These are phyloP conservation scores for Akanthomyces lecanii DNA, from an alignment of 2,329 filamentous ascomycete genomes.

Conservation along the genomic window DNA sequence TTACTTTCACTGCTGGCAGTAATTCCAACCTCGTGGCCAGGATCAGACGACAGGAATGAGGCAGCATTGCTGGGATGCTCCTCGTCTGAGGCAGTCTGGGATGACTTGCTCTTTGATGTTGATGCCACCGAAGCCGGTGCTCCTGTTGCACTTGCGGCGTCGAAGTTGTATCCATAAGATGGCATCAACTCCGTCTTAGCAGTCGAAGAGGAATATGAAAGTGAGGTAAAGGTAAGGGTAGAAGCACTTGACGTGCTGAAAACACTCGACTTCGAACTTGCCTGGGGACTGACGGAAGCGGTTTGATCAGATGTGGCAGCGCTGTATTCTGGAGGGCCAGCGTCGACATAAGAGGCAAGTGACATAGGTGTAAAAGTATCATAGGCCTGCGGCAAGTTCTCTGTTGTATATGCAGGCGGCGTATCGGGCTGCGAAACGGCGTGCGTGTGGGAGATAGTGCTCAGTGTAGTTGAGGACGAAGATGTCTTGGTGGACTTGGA, in stretches of 20 bases:
- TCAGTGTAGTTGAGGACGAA: background rate
- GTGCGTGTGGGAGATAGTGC: background rate
- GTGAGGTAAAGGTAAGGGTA: background rate
- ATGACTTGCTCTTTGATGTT: background rate
- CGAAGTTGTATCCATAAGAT: conserved; percentile 9
- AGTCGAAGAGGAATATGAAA: background rate
- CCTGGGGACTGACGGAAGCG: background rate
- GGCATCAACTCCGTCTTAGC: background rate
- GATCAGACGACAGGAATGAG: conserved; percentile 6
- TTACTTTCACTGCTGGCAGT: conserved; percentile 9
- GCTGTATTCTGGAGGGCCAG: background rate
- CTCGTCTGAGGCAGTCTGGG: background rate
- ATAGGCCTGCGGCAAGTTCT: conserved; percentile 1
- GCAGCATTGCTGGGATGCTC: background rate
- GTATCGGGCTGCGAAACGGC: background rate
- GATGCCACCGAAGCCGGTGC: background rate
- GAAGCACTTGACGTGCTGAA: background rate
- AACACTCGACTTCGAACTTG: background rate
- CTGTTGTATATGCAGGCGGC: conserved; percentile 1
- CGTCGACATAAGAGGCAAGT: conserved; percentile 4
- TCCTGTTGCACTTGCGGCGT: background rate
- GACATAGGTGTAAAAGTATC: conserved; percentile 4
- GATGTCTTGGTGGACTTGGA: background rate
- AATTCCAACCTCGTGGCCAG: background rate
- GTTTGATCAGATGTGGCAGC: background rate